Evolutionary conservation across 148 eudicot genomes (phyloP).

Genomic region (Hydrangea macrophylla): DNA sequence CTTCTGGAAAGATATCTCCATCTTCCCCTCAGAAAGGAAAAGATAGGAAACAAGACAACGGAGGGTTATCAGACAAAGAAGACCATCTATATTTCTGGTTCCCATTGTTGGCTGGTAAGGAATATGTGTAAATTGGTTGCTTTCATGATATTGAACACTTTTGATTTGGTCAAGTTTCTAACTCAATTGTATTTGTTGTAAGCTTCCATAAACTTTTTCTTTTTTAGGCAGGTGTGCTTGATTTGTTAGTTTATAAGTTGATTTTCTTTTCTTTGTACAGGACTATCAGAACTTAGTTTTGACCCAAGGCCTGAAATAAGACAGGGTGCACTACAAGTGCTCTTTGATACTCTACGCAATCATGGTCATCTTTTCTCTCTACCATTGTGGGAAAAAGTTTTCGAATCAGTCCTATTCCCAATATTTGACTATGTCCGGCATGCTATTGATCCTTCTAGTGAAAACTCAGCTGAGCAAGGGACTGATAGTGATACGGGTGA

Average conservation of each 20-base stretch:
- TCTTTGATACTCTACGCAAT: slow-evolving; percentile 88
- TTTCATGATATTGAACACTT: not conserved
- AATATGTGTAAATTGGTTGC: slow-evolving; percentile 1
- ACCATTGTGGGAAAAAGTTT: slow-evolving; percentile 90
- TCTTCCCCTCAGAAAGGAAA: slow-evolving; percentile 47
- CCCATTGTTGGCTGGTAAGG: slow-evolving; percentile 94
- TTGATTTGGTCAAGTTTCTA: not conserved
- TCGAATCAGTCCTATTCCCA: slow-evolving; percentile 93
- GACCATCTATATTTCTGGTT: slow-evolving; percentile 97
- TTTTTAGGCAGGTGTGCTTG: not conserved
- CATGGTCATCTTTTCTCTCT: slow-evolving; percentile 91
- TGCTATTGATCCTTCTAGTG: slow-evolving; percentile 76
- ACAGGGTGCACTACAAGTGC: slow-evolving; percentile 82
- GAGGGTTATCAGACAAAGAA: slow-evolving; percentile 60
- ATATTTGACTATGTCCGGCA: slow-evolving; percentile 96
- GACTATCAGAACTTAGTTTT: slow-evolving; percentile 95
- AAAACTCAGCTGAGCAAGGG: slow-evolving; percentile 42
- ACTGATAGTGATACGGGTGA: slow-evolving; percentile 48
- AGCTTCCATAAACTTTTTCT: not conserved
- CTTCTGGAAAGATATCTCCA: slow-evolving; percentile 50
- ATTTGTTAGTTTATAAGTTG: slow-evolving; percentile 2
- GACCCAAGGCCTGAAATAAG: slow-evolving; percentile 98
- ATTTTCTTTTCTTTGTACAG: slow-evolving; percentile 33
- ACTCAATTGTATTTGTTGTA: not conserved
- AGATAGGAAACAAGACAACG: slow-evolving; percentile 61